A percentile compares a stretch with the other conserved stretches of the same genome.
Conservation (phyloP, 352 stramenopile species). For the Phytophthora tubulina region DNA sequence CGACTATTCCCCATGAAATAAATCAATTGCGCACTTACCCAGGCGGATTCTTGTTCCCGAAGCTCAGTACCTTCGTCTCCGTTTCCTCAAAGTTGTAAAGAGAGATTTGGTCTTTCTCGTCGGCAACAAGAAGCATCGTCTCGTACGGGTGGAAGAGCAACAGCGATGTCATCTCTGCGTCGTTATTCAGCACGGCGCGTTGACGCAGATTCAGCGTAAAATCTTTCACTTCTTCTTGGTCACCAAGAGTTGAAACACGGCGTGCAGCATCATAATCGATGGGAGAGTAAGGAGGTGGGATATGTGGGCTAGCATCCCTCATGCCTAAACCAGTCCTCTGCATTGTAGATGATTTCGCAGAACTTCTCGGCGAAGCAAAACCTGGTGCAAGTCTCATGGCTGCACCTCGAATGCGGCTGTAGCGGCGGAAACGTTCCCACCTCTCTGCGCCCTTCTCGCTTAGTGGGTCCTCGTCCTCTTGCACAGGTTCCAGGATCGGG, state of each 20-base stretch:
- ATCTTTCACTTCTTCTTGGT: constrained; percentile 75
- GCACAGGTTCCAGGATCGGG: constrained; percentile 65
- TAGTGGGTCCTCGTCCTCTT: constrained; percentile 81
- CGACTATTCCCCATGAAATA: background rate
- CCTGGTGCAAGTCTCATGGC: constrained; percentile 72
- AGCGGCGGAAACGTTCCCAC: constrained; percentile 70
- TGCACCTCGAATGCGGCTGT: constrained; percentile 65
- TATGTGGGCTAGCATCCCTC: constrained; percentile 25
- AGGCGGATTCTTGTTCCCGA: constrained; percentile 86
- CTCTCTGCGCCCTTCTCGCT: constrained; percentile 78
- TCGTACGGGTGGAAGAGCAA: constrained; percentile 97
- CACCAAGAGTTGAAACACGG: constrained; percentile 35
- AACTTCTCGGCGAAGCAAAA: constrained; percentile 50
- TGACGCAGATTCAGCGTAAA: constrained; percentile 93
- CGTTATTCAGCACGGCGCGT: constrained; percentile 92
- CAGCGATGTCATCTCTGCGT: constrained; percentile 95
- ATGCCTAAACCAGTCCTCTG: constrained; percentile 19
- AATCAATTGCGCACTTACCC: constrained; percentile 56
- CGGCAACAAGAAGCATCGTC: constrained; percentile 94
- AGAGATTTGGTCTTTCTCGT: constrained; percentile 94
- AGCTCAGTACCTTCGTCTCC: constrained; percentile 82
- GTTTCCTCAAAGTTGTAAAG: constrained; percentile 96
- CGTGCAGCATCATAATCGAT: constrained; percentile 43
- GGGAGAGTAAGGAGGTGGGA: constrained; percentile 38
- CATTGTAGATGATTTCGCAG: constrained; percentile 19